phyloP scores from a whole-genome alignment of 768 basidiomycete species.

The Russula abietina region DNA sequence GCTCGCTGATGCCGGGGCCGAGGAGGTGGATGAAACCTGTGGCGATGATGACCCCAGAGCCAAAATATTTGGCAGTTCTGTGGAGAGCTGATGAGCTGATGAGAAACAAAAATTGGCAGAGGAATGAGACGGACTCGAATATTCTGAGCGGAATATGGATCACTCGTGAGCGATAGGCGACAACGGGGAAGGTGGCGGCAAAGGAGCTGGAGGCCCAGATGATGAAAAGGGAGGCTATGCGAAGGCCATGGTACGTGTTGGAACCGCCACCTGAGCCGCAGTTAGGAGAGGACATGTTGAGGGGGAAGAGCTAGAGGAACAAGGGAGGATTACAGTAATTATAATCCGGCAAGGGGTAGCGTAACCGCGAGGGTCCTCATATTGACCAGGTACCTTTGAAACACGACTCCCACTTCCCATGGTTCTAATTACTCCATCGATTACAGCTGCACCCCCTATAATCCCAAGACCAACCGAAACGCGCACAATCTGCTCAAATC shows the following conservation, averaged over 20 bases:
- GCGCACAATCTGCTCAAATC: too few relatives aligned
- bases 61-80: constrained; percentile 23
- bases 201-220: constrained; percentile 52
- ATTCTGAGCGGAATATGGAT: constrained; percentile 51
- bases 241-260: constrained; percentile 44
- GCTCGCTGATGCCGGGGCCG: constrained; percentile 63
- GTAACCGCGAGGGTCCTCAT: constrained; percentile 13
- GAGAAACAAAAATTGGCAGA: background rate
- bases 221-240: constrained; percentile 71
- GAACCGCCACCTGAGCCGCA: constrained; percentile 53
- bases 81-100: background rate
- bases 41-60: constrained; percentile 19
- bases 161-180: constrained; percentile 47
- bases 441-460: too few relatives aligned
- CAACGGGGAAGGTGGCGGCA: constrained; percentile 68
- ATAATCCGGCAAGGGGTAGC: background rate
- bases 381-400: too few relatives aligned
- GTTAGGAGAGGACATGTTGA: constrained; percentile 7
- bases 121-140: constrained; percentile 58
- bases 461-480: too few relatives aligned
- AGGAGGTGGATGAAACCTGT: constrained; percentile 31
- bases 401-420: too few relatives aligned
- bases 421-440: too few relatives aligned
- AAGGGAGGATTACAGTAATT: background rate
- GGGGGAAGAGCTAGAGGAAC: background rate